Evolutionary conservation across 2,329 filamentous ascomycete species (phyloP).

Genomic region (Metarhizium album): DNA sequence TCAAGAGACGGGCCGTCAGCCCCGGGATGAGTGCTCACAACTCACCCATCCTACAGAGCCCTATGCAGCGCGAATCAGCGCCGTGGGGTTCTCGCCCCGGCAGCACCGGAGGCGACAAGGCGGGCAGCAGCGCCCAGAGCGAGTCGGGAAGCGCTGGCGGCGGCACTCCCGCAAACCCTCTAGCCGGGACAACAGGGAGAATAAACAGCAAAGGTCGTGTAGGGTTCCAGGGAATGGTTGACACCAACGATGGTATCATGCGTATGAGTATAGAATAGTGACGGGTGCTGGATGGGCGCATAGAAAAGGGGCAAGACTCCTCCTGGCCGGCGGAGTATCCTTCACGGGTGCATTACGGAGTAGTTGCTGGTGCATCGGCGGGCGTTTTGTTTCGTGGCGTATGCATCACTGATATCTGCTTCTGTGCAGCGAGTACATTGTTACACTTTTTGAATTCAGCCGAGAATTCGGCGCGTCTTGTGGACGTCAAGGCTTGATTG

Average conservation of each 20-base stretch:
- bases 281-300: background rate
- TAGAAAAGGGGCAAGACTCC: background rate
- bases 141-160: constrained; percentile 31
- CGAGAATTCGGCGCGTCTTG: background rate
- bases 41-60: constrained; percentile 78
- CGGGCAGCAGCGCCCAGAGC: constrained; percentile 41
- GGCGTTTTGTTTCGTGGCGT: background rate
- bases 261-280: constrained; percentile 85
- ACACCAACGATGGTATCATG: constrained; percentile 92
- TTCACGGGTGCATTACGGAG: background rate
- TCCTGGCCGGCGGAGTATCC: background rate
- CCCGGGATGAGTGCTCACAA: constrained; percentile 87
- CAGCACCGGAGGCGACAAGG: constrained; percentile 46
- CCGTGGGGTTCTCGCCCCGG: constrained; percentile 64
- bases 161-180: constrained; percentile 17
- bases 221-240: constrained; percentile 85
- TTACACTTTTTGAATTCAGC: background rate
- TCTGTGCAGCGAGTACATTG: background rate
- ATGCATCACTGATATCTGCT: background rate
- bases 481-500: background rate
- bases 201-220: constrained; percentile 50
- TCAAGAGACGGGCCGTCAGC: constrained; percentile 86
- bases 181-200: constrained; percentile 30
- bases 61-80: constrained; percentile 58
- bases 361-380: background rate